phyloP scores from a whole-genome alignment of 352 stramenopile species.

The Plasmopara halstedii region DNA sequence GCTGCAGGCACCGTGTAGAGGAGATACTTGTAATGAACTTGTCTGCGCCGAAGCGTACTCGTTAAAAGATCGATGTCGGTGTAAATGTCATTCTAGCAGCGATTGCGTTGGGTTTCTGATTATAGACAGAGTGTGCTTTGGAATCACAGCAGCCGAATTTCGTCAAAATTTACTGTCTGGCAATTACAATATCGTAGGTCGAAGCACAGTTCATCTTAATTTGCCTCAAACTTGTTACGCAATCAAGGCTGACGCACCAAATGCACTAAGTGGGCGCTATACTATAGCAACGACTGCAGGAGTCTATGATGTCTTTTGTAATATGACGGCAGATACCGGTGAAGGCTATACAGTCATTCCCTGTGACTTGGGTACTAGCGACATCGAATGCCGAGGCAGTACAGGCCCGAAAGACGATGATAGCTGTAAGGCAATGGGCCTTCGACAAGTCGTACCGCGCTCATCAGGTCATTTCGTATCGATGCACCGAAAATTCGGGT shows the following conservation, averaged over 20 bases:
- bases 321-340: constrained; percentile 39
- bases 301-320: constrained; percentile 39
- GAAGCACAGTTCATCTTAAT: constrained; percentile 37
- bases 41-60: constrained; percentile 26
- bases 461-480: constrained; percentile 36
- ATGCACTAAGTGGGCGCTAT: constrained; percentile 28
- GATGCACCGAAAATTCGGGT: constrained; percentile 38
- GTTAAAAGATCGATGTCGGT: constrained; percentile 36
- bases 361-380: constrained; percentile 29
- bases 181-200: constrained; percentile 22
- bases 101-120: constrained; percentile 37
- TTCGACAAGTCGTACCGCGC: constrained; percentile 41
- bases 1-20: constrained; percentile 24
- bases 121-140: constrained; percentile 32
- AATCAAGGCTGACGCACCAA: constrained; percentile 34
- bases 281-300: constrained; percentile 36
- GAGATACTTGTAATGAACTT: constrained; percentile 16
- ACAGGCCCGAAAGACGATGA: constrained; percentile 31
- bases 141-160: constrained; percentile 27
- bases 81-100: constrained; percentile 24
- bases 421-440: constrained; percentile 44
- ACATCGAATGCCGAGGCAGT: constrained; percentile 24
- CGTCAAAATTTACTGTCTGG: constrained; percentile 27
- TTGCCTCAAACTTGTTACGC: constrained; percentile 40
- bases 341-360: constrained; percentile 52